Base-by-base conservation (phyloP, 306 rosid species). In the Vigna reflexopilosa region DNA sequence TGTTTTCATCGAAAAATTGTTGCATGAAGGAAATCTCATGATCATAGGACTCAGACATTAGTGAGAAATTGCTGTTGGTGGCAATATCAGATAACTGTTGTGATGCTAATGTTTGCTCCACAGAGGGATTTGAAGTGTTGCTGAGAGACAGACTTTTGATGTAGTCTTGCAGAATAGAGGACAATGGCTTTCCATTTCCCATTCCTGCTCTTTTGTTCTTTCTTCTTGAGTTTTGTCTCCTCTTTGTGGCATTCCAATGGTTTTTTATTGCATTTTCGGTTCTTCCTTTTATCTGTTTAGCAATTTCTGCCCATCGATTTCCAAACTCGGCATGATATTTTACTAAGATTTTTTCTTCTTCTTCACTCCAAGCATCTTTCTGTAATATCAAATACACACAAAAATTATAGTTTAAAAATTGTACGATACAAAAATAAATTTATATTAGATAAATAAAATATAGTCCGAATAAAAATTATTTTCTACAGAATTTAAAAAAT, bases 201-300 rank as follows among this genome's bases (percentile, higher is more conserved):
- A 8, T 17, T 7, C 28, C 65, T 49, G 91, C 47, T 49, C 74
- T 89, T 68, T 86, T 91, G 83, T 83, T 87, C 82, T 90, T 94
- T 78, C 95, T 90, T 80, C 74, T 86, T 40, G 96, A 92, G 55
- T 89, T 92, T 72, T 90, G 98, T 77, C 95, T 90, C 57, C 97
- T 87, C 26, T 89, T 94, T 0, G 97, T 94, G 30, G 97, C 97
- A 67, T 94, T 94, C 98, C 98, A 94, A 67, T 94, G 98, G 79
- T 92, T 94, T 76, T 94, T 94, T 7, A 94, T 94, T 0, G 98
- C 81, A 26, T 94, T 94, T 61, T 94, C 98, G 0, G 97, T 94
- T 80, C 97, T 87, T 59, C 97, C 98, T 0, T 92, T 87, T 70
- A 94, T 90, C 42, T 44, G 49, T 63, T 90, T 94, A 0, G 97